Evolutionary conservation across 2,329 filamentous ascomycete species (phyloP).

Genomic region (Setomelanomma holmii): DNA sequence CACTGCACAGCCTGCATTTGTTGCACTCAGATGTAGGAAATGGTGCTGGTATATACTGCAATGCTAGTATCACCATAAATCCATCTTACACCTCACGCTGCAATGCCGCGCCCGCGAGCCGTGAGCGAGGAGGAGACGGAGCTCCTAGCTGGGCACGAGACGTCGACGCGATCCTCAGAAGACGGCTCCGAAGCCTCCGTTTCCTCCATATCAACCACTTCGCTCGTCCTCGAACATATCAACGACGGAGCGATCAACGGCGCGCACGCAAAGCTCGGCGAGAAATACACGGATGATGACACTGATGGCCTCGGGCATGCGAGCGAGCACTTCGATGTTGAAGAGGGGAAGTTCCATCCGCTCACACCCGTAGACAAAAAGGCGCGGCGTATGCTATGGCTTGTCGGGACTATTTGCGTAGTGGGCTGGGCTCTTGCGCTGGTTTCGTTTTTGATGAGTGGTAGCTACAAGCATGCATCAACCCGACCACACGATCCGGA

Average conservation of each 20-base stretch:
- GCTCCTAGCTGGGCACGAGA: constrained; percentile 50
- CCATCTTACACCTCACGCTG: constrained; percentile 12
- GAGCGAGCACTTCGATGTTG: constrained; percentile 59
- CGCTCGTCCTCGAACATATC: constrained; percentile 80
- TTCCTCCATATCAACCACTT: constrained; percentile 84
- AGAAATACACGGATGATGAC: constrained; percentile 52
- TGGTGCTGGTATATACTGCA: constrained; percentile 3
- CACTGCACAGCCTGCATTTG: constrained; percentile 2
- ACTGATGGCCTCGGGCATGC: constrained; percentile 52
- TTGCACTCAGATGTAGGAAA: constrained; percentile 1
- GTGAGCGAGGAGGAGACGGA: constrained; percentile 54
- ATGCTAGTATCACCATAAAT: constrained; percentile 21
- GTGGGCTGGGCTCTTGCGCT: constrained; percentile 74
- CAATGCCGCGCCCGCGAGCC: constrained; percentile 45
- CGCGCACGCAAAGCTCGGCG: constrained; percentile 32
- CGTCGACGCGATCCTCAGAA: constrained; percentile 40
- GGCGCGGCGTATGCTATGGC: constrained; percentile 68
- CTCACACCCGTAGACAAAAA: constrained; percentile 68
- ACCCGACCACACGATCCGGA: constrained; percentile 72
- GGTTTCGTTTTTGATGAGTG: constrained; percentile 69
- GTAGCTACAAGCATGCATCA: constrained; percentile 71
- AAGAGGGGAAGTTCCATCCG: constrained; percentile 56
- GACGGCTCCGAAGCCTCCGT: constrained; percentile 60
- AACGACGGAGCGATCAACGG: constrained; percentile 59
- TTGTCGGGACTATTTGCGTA: constrained; percentile 66